These are phyloP conservation scores for Xerophyta viscosa DNA, from an alignment of 106 monocot species.

Conservation along the genomic window DNA sequence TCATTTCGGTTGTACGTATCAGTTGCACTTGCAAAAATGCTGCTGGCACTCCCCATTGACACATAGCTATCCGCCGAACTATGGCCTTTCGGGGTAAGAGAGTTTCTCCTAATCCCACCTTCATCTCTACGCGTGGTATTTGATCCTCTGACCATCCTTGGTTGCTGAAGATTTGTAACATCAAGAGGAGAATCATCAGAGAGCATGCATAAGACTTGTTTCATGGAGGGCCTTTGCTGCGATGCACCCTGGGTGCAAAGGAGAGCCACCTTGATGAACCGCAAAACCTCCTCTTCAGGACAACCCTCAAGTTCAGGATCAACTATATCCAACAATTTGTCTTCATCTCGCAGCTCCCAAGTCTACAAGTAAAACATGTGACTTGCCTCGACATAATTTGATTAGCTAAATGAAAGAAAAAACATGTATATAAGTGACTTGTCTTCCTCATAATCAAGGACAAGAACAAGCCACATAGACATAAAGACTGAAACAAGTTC, in stretches of 20 bases:
- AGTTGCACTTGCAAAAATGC: conserved; percentile 1
- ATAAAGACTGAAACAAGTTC: too few relatives aligned
- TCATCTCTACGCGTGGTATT: not conserved
- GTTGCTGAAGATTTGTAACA: conserved; percentile 17
- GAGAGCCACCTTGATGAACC: conserved; percentile 45
- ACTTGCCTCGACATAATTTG: too few relatives aligned
- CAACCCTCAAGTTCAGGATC: conserved; percentile 32
- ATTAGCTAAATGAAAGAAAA: too few relatives aligned
- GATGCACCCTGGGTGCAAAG: conserved; percentile 41
- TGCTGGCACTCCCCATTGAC: conserved; percentile 3
- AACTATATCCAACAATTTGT: conserved; percentile 34
- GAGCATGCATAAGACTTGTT: conserved; percentile 37
- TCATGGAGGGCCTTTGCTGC: conserved; percentile 42
- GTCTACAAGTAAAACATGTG: conserved; percentile 24
- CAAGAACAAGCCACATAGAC: too few relatives aligned
- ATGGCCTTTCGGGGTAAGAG: not conserved
- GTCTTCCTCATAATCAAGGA: too few relatives aligned
- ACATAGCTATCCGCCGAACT: not conserved
- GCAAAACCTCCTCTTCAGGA: conserved; percentile 33
- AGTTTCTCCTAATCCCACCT: not conserved
- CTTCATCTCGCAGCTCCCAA: conserved; percentile 37
- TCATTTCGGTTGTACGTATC: conserved; percentile 31
- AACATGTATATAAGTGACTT: too few relatives aligned
- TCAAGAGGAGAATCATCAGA: conserved; percentile 2
- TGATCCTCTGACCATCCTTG: conserved; percentile 8